Percentiles rank a stretch among this genome's conserved stretches.
Conservation (phyloP, 805 yeast species). For the Zygotorulaspora chibaensis region DNA sequence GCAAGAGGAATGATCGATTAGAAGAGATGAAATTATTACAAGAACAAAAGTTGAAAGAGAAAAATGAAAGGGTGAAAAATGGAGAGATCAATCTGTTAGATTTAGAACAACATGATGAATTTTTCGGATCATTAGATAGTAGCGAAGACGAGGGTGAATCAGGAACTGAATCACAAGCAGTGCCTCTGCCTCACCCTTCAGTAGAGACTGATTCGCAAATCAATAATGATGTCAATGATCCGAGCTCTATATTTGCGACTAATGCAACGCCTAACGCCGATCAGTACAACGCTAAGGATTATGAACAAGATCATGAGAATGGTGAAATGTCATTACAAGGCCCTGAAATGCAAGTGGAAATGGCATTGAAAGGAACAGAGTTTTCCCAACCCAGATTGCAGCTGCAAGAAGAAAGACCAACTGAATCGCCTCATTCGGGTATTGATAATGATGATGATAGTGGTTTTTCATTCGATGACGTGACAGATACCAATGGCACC, state of each 20-base stretch:
- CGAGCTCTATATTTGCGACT: background rate
- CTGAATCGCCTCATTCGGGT: background rate
- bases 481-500: background rate
- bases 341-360: background rate
- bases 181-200: background rate
- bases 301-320: background rate
- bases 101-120: constrained; percentile 32
- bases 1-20: constrained; percentile 32
- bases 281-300: background rate
- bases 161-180: background rate
- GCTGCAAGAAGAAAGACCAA: background rate
- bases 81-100: constrained; percentile 24
- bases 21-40: constrained; percentile 33
- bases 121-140: constrained; percentile 32
- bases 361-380: background rate
- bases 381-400: background rate
- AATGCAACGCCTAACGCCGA: background rate
- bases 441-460: background rate
- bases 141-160: constrained; percentile 30
- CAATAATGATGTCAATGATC: no score
- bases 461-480: background rate
- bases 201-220: no score
- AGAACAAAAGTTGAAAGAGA: constrained; percentile 29
- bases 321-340: background rate
- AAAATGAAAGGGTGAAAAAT: constrained; percentile 30